Evolutionary conservation across 257 asterid species (phyloP).

Genomic region (Nicotiana obtusifolia): DNA sequence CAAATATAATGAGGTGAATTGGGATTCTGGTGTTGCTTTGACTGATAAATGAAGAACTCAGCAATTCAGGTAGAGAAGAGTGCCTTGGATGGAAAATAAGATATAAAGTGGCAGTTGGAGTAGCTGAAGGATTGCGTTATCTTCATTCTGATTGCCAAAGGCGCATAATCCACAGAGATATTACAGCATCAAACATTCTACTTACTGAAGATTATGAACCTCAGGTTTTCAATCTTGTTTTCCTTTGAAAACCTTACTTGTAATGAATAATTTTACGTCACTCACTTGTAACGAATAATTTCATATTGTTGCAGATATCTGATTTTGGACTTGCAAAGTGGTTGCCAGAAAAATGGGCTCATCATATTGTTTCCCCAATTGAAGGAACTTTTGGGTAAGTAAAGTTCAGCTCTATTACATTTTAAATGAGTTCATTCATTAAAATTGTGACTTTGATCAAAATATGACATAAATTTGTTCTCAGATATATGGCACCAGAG

Average conservation of each 20-base stretch:
- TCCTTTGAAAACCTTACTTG: neutral
- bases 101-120: conserved; percentile 64
- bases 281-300: neutral
- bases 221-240: conserved; percentile 43
- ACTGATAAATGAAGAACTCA: conserved; percentile 19
- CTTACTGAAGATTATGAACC: conserved; percentile 73
- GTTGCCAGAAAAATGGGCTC: conserved; percentile 90
- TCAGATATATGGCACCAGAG: conserved; percentile 97
- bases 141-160: conserved; percentile 77
- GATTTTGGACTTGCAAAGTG: conserved; percentile 95
- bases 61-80: conserved; percentile 46
- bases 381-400: conserved; percentile 97
- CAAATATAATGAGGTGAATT: neutral
- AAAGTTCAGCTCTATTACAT: neutral
- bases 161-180: conserved; percentile 89
- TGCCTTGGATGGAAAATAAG: conserved; percentile 60
- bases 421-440: neutral
- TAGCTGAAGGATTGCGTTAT: conserved; percentile 84
- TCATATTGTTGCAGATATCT: conserved; percentile 57
- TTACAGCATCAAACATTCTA: conserved; percentile 86
- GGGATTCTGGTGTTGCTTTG: neutral
- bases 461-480: neutral
- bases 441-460: neutral
- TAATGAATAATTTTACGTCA: neutral
- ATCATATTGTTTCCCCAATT: conserved; percentile 89